Base-by-base conservation (phyloP, 768 basidiomycete species). In the Crucibulum laeve region DNA sequence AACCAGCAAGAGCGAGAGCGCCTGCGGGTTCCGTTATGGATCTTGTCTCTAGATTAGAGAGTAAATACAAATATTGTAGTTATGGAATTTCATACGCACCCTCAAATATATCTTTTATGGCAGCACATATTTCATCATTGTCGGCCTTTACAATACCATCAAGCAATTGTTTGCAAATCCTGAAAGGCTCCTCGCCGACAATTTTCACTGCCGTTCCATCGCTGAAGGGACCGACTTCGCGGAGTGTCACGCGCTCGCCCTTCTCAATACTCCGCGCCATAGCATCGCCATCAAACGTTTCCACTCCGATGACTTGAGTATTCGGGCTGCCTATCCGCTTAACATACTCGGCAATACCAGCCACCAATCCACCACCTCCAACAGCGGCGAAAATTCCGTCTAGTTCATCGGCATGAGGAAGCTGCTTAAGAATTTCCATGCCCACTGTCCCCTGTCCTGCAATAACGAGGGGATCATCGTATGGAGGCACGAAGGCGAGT, bases 71-170 rank as follows among this genome's bases (percentile, higher is more conserved):
- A 40, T 21, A 40, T 40, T 8, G 24, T 21, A 21, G 10, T 10
- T 21, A 40, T 11, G 24, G 10, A 22, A 19, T 11, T 11, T 6
- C 5, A 19, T 15, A 42, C 40, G 5, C 5, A 91, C 95, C 95
- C 70, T 98, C 93, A 56, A 98, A 99, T 23, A 98, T 87, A 56
- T 99, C 96, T 67, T 98, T 98, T 68, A 98, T 97, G 4, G 93
- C 93, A 5, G 96, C 96, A 59, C 96, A 99, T 35, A 99, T 82
- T 61, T 95, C 95, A 58, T 99, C 96, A 50, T 96, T 98, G 58
- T 89, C 80, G 23, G 87, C 90, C 56, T 85, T 79, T 39, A 93
- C 80, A 25, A 98, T 65, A 2, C 79, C 82, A 53, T 97, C 92
- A 15, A 98, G 64, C 26, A 90, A 71, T 37, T 86, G 72, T 61